Evolutionary conservation across 1,284 basidiomycete genomes (phyloP).

Genomic region (Ceratobasidium sp.): DNA sequence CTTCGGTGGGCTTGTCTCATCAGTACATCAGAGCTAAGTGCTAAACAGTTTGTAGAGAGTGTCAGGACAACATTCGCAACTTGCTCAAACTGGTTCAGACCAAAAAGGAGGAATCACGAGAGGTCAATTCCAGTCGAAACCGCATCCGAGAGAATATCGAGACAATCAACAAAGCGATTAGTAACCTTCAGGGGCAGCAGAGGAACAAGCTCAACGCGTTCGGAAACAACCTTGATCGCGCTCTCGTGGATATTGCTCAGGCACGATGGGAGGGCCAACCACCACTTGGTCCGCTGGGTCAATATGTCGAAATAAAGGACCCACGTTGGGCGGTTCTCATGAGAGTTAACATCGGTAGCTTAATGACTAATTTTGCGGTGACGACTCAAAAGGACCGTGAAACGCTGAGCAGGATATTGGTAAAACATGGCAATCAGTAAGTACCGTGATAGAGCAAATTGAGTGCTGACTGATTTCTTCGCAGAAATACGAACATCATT

Average conservation of each 20-base stretch:
- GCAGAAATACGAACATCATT: constrained; percentile 61
- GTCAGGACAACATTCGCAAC: constrained; percentile 26
- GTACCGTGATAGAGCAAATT: constrained; percentile 55
- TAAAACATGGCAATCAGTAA: constrained; percentile 55
- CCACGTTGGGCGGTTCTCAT: constrained; percentile 72
- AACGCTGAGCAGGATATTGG: constrained; percentile 68
- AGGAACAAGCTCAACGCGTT: constrained; percentile 52
- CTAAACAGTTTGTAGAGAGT: background rate
- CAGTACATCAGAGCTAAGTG: background rate
- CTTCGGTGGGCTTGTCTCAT: background rate
- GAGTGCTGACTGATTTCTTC: constrained; percentile 15
- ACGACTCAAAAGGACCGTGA: constrained; percentile 73
- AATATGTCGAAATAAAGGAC: constrained; percentile 79
- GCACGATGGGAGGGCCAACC: constrained; percentile 69
- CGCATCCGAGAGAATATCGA: constrained; percentile 51
- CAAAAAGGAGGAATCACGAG: constrained; percentile 48
- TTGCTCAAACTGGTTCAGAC: constrained; percentile 12
- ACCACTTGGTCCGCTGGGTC: constrained; percentile 89
- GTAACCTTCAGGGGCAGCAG: constrained; percentile 36
- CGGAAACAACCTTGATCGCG: constrained; percentile 62
- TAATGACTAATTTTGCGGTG: constrained; percentile 79
- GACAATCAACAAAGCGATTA: background rate
- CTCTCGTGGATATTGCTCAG: constrained; percentile 65
- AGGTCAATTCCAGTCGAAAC: constrained; percentile 64
- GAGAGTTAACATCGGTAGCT: constrained; percentile 66